Conservation (phyloP, 495 filamentous ascomycete species). For the Aspergillus taichungensis region DNA sequence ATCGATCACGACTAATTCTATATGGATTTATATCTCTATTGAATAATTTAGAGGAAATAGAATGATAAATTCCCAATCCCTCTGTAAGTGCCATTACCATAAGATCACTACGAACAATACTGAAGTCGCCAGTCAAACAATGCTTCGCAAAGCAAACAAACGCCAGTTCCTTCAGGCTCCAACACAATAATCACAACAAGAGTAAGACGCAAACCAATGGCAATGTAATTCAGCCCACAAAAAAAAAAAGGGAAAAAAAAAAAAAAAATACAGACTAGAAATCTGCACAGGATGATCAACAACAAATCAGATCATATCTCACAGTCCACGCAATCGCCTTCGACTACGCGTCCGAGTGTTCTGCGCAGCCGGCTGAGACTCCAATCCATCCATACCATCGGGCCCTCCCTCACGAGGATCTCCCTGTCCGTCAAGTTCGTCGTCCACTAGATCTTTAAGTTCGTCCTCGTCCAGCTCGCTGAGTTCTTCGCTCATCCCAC, state of each 20-base stretch:
- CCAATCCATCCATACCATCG: conserved; percentile 1
- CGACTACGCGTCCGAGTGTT: conserved; percentile 25
- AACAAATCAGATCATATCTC: conserved; percentile 8
- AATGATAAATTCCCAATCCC: neutral
- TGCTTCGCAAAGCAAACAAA: neutral
- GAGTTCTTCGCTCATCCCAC: conserved; percentile 75
- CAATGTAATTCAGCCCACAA: no score
- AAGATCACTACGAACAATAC: no score
- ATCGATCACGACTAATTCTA: neutral
- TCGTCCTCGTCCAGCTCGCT: conserved; percentile 85
- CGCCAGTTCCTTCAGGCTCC: conserved; percentile 3
- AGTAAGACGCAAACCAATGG: no score
- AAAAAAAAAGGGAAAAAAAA: neutral
- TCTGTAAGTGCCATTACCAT: neutral
- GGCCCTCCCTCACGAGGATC: conserved; percentile 5
- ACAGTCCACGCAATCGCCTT: conserved; percentile 26
- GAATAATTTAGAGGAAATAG: neutral
- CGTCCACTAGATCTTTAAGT: conserved; percentile 53
- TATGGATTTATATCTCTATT: neutral
- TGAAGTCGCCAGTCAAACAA: no score
- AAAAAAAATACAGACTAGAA: conserved; percentile 1
- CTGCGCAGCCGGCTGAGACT: conserved; percentile 14
- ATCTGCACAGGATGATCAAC: conserved; percentile 7
- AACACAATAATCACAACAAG: no score
- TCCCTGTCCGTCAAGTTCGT: conserved; percentile 24